These are phyloP conservation scores for Ganoderma meredithae DNA, from an alignment of 1,284 basidiomycete species.

Conservation along the genomic window DNA sequence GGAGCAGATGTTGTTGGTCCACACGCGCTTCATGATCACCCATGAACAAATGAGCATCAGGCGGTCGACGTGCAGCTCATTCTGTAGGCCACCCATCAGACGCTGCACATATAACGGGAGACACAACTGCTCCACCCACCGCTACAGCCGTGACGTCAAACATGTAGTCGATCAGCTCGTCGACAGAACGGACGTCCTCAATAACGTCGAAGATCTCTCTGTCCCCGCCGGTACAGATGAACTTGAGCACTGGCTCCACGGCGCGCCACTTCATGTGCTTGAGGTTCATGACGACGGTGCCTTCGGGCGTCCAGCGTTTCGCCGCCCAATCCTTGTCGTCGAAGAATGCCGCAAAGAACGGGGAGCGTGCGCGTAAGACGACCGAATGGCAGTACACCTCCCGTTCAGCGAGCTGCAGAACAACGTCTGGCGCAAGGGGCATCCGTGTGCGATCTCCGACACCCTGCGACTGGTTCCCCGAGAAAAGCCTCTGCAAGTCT, in stretches of 20 bases:
- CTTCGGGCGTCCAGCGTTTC: conserved; percentile 62
- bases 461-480: conserved; percentile 24
- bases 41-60: conserved; percentile 86
- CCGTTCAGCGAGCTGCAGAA: conserved; percentile 78
- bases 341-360: conserved; percentile 90
- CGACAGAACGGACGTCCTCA: conserved; percentile 70
- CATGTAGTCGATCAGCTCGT: conserved; percentile 87
- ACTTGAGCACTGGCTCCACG: conserved; percentile 81
- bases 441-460: conserved; percentile 19
- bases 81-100: conserved; percentile 52
- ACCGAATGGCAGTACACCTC: conserved; percentile 77
- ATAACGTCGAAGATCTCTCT: conserved; percentile 78
- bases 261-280: conserved; percentile 78
- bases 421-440: conserved; percentile 67
- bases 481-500: conserved; percentile 58
- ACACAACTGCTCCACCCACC: conserved; percentile 55
- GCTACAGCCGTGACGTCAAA: conserved; percentile 89
- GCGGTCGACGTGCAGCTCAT: conserved; percentile 88
- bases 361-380: conserved; percentile 83
- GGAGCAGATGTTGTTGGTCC: conserved; percentile 81
- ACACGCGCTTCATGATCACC: conserved; percentile 75
- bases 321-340: conserved; percentile 85
- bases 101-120: neutral
- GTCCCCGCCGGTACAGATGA: conserved; percentile 83
- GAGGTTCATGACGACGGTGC: conserved; percentile 73